Base-by-base conservation (phyloP, 2,329 filamentous ascomycete genomes). In the Knufia petricola region DNA sequence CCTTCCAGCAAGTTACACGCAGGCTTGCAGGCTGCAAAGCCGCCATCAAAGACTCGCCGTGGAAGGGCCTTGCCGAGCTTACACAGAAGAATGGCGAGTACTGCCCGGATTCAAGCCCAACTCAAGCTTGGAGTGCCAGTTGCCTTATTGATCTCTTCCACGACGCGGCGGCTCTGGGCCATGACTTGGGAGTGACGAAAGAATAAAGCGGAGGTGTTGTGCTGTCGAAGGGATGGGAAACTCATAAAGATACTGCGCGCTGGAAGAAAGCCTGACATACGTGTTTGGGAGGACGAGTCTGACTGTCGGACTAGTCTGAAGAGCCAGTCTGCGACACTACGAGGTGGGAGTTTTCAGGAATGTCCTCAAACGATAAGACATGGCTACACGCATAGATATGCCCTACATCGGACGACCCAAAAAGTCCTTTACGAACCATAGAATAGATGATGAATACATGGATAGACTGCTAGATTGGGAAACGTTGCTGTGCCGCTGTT, bases 91-190 rank as follows among this genome's bases (percentile, higher is more conserved):
- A 84, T 58, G 92, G 92, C 12, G 81, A 81, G 55, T 77, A 82
- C 62, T 98, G 92, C 65, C 71, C 70, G 10, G 94, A 98, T 69
- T 96, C 90, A 65, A 87, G 92, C 46, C 92, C 92, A 21, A 95
- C 92, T 0, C 92, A 98, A 67, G 85, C 92, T 46, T 98, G 92
- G 92, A 95, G 88, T 46, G 86, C 92, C 24, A 85, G 87, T 19
- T 96, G 92, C 65, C 73, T 98, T 61, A 86, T 98, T 61, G 92
- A 98, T 69, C 68, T 98, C 55, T 98, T 95, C 70, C 89, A 95
- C 74, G 92, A 98, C 65, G 90, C 87, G 15, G 74, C 76, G 9
- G 37, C 46, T 9, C 21, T 39, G 20, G 44, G 44, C 28, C 20
- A 28, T 2, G 20, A 47, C 3, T 8, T 38, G 12, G 44, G 44